Evolutionary conservation across 108 stramenopile genomes (phyloP).

Genomic region (Cyclostephanos invisitatus): DNA sequence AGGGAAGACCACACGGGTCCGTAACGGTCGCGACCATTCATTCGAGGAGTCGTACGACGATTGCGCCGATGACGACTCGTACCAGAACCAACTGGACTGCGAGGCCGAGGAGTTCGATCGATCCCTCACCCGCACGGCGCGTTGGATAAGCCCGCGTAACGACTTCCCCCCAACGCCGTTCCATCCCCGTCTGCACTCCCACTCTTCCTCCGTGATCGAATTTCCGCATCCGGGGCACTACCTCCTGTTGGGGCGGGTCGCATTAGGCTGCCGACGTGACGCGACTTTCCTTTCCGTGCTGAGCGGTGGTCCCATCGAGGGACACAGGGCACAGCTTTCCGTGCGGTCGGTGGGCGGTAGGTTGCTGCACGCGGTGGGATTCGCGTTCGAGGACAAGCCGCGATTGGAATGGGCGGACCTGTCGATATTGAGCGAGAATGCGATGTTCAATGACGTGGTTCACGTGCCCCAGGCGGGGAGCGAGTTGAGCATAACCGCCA

Average conservation of each 20-base stretch:
- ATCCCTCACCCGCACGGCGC: constrained; percentile 36
- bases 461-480: constrained; percentile 41
- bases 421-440: constrained; percentile 43
- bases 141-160: constrained; percentile 45
- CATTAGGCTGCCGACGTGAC: constrained; percentile 46
- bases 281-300: constrained; percentile 44
- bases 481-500: constrained; percentile 44
- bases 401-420: constrained; percentile 43
- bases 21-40: not conserved
- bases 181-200: constrained; percentile 32
- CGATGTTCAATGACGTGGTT: constrained; percentile 50
- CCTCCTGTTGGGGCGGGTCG: constrained; percentile 40
- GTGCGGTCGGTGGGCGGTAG: constrained; percentile 41
- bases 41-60: not conserved
- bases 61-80: constrained; percentile 10
- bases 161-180: constrained; percentile 46
- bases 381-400: constrained; percentile 47
- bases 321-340: constrained; percentile 42
- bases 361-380: constrained; percentile 39
- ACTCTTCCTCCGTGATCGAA: constrained; percentile 45
- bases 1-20: not conserved
- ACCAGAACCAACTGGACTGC: constrained; percentile 10
- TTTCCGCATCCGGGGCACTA: constrained; percentile 47
- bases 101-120: constrained; percentile 44
- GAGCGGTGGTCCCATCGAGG: constrained; percentile 45